phyloP scores from a whole-genome alignment of 345 rosid species.

The Eucalyptus sp. region DNA sequence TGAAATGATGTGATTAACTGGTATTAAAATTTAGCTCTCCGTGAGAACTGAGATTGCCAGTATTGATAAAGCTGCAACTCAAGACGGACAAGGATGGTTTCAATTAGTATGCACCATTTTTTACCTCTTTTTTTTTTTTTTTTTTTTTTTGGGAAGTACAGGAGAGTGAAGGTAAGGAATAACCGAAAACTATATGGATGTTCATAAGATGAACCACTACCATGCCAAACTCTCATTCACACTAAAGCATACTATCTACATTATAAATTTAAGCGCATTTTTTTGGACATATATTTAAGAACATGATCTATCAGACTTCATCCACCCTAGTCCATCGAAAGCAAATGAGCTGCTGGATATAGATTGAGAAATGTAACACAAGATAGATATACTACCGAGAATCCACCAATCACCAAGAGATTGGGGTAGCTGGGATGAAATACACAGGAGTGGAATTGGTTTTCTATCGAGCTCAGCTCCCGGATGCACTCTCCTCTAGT shows the following conservation, averaged over 20 bases:
- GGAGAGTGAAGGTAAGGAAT: neutral
- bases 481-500: slow-evolving; percentile 47
- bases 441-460: slow-evolving; percentile 52
- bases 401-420: slow-evolving; percentile 51
- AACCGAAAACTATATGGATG: neutral
- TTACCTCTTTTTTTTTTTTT: neutral
- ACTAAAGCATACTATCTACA: neutral
- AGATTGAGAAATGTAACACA: neutral
- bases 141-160: neutral
- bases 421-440: slow-evolving; percentile 51
- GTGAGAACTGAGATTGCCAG: neutral
- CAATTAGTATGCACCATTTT: neutral
- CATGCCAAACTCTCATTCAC: neutral
- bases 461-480: slow-evolving; percentile 35
- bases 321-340: neutral
- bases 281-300: neutral
- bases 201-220: neutral
- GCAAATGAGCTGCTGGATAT: neutral
- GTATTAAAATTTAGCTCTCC: neutral
- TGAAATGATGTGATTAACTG: neutral
- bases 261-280: neutral
- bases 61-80: neutral
- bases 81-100: neutral
- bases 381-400: slow-evolving; percentile 15
- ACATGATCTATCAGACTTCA: neutral